Percentiles rank a stretch among this genome's conserved stretches.
phyloP scores from a whole-genome alignment of 306 rosid species.

The Acmispon strigosus region DNA sequence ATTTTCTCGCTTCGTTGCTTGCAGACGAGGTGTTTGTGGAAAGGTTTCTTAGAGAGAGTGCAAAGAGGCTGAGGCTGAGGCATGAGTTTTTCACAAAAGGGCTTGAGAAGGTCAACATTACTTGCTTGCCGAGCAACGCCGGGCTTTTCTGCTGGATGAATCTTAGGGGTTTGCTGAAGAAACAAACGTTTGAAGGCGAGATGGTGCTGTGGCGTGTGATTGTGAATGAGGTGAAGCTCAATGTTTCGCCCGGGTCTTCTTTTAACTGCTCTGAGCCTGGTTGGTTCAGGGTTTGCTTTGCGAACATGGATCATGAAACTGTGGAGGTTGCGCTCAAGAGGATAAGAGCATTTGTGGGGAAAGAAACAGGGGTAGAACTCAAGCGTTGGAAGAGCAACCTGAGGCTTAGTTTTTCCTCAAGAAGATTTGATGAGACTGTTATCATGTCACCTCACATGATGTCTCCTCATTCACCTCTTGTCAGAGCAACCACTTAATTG shows the following conservation, averaged over 20 bases:
- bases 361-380: slow-evolving; percentile 11
- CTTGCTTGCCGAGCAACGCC: slow-evolving; percentile 64
- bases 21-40: slow-evolving; percentile 47
- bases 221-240: slow-evolving; percentile 64
- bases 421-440: slow-evolving; percentile 51
- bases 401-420: slow-evolving; percentile 45
- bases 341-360: slow-evolving; percentile 47
- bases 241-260: slow-evolving; percentile 82
- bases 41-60: slow-evolving; percentile 36
- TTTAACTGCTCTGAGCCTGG: slow-evolving; percentile 75
- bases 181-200: slow-evolving; percentile 54
- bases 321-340: slow-evolving; percentile 58
- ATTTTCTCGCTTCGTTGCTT: slow-evolving; percentile 59
- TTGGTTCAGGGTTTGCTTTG: slow-evolving; percentile 91
- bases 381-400: slow-evolving; percentile 36
- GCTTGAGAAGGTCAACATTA: slow-evolving; percentile 51
- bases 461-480: slow-evolving; percentile 86
- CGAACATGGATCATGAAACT: slow-evolving; percentile 75
- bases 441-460: slow-evolving; percentile 52
- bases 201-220: slow-evolving; percentile 67
- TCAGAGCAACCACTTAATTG: slow-evolving; percentile 32
- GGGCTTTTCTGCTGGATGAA: slow-evolving; percentile 90
- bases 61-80: slow-evolving; percentile 43
- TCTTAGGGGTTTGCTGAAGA: slow-evolving; percentile 41
- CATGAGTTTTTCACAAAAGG: slow-evolving; percentile 35